Conservation (phyloP, 176 grass and related monocot genomes). For the Dendrocalamus sinicus region DNA sequence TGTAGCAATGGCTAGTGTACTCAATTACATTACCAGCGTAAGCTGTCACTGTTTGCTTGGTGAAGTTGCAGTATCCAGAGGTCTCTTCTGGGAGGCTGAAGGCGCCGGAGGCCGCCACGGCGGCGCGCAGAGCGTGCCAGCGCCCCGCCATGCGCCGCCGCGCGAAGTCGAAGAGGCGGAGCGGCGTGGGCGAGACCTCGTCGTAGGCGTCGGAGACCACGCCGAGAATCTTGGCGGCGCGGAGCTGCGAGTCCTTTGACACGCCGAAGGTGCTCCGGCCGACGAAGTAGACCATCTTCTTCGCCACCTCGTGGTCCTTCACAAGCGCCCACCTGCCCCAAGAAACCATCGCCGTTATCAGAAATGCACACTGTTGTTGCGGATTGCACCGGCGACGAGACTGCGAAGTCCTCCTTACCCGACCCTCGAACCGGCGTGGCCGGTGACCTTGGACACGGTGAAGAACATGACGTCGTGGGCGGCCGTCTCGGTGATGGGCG, state of each 20-base stretch:
- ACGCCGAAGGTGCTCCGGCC: constrained; percentile 74
- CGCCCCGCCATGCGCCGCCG: constrained; percentile 34
- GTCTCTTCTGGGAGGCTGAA: constrained; percentile 50
- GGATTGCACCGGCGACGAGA: not conserved
- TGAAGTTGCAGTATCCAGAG: constrained; percentile 43
- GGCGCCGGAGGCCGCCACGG: constrained; percentile 25
- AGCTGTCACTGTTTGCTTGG: not conserved
- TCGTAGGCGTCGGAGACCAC: constrained; percentile 48
- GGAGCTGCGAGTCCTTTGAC: constrained; percentile 77
- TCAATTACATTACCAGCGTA: constrained; percentile 29
- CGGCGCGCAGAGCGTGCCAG: constrained; percentile 45
- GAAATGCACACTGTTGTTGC: too few species aligned
- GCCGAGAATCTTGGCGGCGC: constrained; percentile 66
- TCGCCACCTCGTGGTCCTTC: constrained; percentile 57
- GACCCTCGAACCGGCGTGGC: constrained; percentile 69
- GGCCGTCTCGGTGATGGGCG: constrained; percentile 48
- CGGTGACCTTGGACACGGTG: constrained; percentile 71
- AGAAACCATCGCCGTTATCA: not conserved
- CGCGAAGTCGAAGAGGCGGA: constrained; percentile 51
- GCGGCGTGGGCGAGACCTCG: not conserved
- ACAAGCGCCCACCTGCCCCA: constrained; percentile 70
- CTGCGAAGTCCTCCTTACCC: constrained; percentile 38
- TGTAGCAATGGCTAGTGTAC: not conserved
- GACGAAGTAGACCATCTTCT: constrained; percentile 63
- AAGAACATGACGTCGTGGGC: constrained; percentile 77